phyloP scores from a whole-genome alignment of 352 stramenopile genomes.

The Paralagenidium karlingii region DNA sequence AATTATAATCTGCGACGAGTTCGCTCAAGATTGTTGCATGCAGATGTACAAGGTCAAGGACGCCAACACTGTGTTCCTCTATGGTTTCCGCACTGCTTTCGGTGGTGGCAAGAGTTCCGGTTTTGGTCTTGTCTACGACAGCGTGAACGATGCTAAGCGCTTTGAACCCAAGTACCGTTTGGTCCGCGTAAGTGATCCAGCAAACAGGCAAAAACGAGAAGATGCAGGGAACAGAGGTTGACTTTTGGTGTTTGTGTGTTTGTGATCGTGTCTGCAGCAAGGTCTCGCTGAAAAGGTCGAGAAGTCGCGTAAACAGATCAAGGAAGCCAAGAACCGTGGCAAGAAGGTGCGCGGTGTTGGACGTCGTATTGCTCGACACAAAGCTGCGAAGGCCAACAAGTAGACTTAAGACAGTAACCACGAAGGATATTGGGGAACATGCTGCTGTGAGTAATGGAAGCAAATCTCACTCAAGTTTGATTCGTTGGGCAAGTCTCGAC shows the following conservation, averaged over 20 bases:
- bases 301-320: slow-evolving; percentile 98
- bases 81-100: slow-evolving; percentile 97
- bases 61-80: slow-evolving; percentile 92
- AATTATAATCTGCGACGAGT: not conserved
- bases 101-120: slow-evolving; percentile 96
- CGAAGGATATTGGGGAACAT: too few relatives aligned
- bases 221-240: not conserved
- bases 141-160: slow-evolving; percentile 95
- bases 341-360: slow-evolving; percentile 98
- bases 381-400: slow-evolving; percentile 96
- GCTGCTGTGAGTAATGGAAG: too few relatives aligned
- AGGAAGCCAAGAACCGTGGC: slow-evolving; percentile 98
- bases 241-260: slow-evolving; percentile 2
- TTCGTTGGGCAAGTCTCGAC: too few relatives aligned
- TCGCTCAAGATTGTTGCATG: not conserved
- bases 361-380: slow-evolving; percentile 97
- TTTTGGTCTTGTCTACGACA: slow-evolving; percentile 99
- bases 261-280: slow-evolving; percentile 21
- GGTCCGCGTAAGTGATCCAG: slow-evolving; percentile 37
- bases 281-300: slow-evolving; percentile 91
- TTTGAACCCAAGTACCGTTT: slow-evolving; percentile 98
- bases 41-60: slow-evolving; percentile 96
- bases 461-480: too few relatives aligned
- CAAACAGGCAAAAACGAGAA: not conserved
- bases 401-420: too few relatives aligned